Evolutionary conservation across 768 basidiomycete genomes (phyloP), one percentile per base, ranked within the genome.

Genomic region (Suillus plorans): DNA sequence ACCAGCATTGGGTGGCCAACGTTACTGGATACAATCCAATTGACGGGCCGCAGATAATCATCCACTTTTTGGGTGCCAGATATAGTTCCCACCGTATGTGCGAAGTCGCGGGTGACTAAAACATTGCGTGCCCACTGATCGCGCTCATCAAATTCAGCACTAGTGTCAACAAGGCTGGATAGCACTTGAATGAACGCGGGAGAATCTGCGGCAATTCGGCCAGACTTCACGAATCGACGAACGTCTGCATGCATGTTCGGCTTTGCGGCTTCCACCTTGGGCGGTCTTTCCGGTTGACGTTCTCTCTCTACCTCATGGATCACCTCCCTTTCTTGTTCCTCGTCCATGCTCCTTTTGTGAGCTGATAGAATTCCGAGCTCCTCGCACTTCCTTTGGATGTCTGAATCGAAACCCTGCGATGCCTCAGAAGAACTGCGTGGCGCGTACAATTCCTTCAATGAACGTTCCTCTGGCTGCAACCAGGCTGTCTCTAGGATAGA

Each of bases 301-400:
- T 85, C 83, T 7, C 69, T 70, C 67, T 84, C 82, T 10, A 76
- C 71, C 67, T 85, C 84, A n/a, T 81, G 81, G 3, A 69, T 67
- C 7, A 85, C 72, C 64, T 85, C 83, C 39, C 84, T 71, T 62
- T 85, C 85, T 65, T 85, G 84, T 64, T 85, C 84, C 65, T 85
- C 82, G 28, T 79, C 79, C 70, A 82, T 70, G 42, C 63, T 68
- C 36, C 64, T 66, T 44, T 73, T 69, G 1, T 66, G 68, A 1
- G 65, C 39, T 8, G 65, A 64, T 22, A 39, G 31, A 37, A 74
- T 34, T 0, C 71, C 73, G 39, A 73, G 73, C 13, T 63, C 45
- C 2, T 1, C 20, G n/a, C 71, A 74, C 37, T 45, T 70, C n/a
- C 37, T 53, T 8, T 50, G 66, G 31, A 74, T 70, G 2, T 63